Evolutionary conservation across 306 rosid species (phyloP), one percentile per base, ranked within the genome.

Genomic region (Clitoria ternatea): DNA sequence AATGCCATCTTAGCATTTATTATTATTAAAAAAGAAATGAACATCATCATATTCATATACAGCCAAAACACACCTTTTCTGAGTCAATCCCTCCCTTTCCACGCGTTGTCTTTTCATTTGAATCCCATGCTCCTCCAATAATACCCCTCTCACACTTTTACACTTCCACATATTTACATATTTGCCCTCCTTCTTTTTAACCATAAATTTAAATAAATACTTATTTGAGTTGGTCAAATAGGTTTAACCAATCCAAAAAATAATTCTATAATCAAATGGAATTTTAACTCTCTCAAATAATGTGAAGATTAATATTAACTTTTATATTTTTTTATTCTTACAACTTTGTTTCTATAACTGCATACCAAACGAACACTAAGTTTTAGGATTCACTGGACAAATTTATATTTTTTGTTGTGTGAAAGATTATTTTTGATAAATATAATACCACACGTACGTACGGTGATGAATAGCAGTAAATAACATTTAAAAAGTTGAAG

Each of bases 11-110:
- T 29, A 11, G 45, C 70, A 62, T 55, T 79, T 10, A 76, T 77
- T 72, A 1, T 79, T 10, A 76, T 77, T 72, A 1, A 29, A 10
- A 26, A 45, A 18, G 60, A 6, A 54, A 53, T 0, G 40, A 23
- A 45, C 29, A 60, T 36, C 66, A 50, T 63, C 19, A 13, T 30
- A 60, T 43, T 53, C 77, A 53, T 35, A 72, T 79, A 73, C 87
- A 11, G 89, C 90, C 90, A 87, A 87, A 87, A 80, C 36, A 66
- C 0, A 22, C 71, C 96, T 89, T 87, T 89, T 83, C 70, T 13
- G 0, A 3, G 6, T 50, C 70, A 30, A 29, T 19, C 17, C 33
- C 66, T 19, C 33, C 3, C 4, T 42, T 2, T 23, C 52, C 81
- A 65, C 78, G 74, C 82, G 77, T 78, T 77, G 3, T 20, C 11